phyloP scores from a whole-genome alignment of 345 rosid species.

The Psidium guajava region DNA sequence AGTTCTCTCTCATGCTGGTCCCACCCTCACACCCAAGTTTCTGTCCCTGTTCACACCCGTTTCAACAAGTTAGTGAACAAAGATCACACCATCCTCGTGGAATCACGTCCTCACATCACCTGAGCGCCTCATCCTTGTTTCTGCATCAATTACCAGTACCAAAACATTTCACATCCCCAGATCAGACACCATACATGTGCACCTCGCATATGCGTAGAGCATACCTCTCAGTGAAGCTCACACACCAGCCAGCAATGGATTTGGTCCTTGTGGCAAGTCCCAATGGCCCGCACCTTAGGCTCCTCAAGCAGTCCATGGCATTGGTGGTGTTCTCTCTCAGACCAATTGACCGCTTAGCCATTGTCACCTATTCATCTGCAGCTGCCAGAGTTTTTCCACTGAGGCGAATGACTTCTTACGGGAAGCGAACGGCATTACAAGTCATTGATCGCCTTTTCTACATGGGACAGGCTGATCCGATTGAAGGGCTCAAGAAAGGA shows the following conservation, averaged over 20 bases:
- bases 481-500: constrained; percentile 71
- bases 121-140: constrained; percentile 22
- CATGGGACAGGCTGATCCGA: constrained; percentile 64
- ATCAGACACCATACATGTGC: constrained; percentile 1
- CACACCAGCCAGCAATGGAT: constrained; percentile 49
- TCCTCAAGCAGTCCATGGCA: constrained; percentile 79
- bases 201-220: constrained; percentile 13
- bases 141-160: constrained; percentile 7
- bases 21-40: constrained; percentile 27
- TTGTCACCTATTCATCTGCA: constrained; percentile 73
- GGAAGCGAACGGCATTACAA: constrained; percentile 62
- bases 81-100: constrained; percentile 9
- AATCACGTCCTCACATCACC: constrained; percentile 8
- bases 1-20: constrained; percentile 36
- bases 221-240: constrained; percentile 54
- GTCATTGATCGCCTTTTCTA: constrained; percentile 81
- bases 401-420: constrained; percentile 75
- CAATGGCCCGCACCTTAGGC: constrained; percentile 67
- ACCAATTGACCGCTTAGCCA: constrained; percentile 62
- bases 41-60: constrained; percentile 13
- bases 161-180: neutral
- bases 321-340: constrained; percentile 65
- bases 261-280: constrained; percentile 71
- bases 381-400: constrained; percentile 73
- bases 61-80: constrained; percentile 8